These are phyloP conservation scores for Coemansia sp. DNA, from an alignment of 371 early-diverging fungal species.

Conservation along the genomic window DNA sequence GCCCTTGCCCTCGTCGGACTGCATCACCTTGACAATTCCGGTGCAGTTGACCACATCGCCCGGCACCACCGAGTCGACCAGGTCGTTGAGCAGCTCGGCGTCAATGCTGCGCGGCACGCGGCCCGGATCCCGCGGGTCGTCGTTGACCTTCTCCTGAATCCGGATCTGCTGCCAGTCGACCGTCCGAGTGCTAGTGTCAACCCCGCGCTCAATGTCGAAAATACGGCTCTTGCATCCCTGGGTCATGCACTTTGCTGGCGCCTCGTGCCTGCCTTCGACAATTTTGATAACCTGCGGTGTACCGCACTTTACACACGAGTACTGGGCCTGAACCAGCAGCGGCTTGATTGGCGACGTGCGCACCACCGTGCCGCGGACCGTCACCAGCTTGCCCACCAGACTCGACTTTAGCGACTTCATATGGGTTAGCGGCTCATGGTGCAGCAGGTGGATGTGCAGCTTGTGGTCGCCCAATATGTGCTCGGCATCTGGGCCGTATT, in stretches of 20 bases:
- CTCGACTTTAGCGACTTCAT: constrained; percentile 52
- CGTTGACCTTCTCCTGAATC: constrained; percentile 72
- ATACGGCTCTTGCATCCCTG: constrained; percentile 49
- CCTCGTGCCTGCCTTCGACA: constrained; percentile 47
- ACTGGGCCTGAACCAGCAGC: constrained; percentile 41
- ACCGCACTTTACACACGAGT: constrained; percentile 44
- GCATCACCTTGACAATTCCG: constrained; percentile 72
- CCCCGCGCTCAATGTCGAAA: constrained; percentile 52
- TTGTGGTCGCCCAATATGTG: constrained; percentile 40
- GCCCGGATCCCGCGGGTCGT: constrained; percentile 73
- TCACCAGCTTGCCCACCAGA: constrained; percentile 51
- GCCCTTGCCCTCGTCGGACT: constrained; percentile 61
- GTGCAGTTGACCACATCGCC: constrained; percentile 72
- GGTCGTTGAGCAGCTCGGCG: constrained; percentile 64
- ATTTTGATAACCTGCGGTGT: constrained; percentile 37
- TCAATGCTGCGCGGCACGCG: constrained; percentile 73
- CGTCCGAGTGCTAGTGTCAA: constrained; percentile 50
- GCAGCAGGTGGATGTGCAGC: constrained; percentile 39
- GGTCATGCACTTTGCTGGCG: constrained; percentile 40
- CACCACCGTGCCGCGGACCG: constrained; percentile 51
- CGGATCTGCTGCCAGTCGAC: constrained; percentile 71
- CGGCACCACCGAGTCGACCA: constrained; percentile 71
- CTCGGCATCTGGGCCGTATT: constrained; percentile 41
- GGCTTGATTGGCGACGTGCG: constrained; percentile 52
- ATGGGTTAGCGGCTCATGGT: constrained; percentile 50